Evolutionary conservation across 139 green algal species (phyloP).

Genomic region (Auxenochlorella protothecoides): DNA sequence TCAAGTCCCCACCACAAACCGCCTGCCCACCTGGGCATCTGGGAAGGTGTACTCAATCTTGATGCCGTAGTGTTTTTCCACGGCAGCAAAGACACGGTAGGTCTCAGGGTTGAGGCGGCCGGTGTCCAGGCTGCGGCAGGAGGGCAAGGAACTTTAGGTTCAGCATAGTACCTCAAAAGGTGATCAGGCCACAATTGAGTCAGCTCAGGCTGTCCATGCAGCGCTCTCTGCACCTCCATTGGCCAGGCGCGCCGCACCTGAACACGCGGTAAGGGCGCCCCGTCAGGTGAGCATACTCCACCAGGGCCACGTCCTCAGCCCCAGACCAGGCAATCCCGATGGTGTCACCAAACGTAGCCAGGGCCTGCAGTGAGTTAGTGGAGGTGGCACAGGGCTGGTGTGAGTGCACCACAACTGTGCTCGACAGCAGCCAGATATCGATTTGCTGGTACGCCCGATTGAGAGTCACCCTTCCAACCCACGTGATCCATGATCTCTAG

Average conservation of each 20-base stretch:
- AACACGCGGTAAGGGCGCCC: constrained; percentile 91
- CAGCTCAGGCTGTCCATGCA: not conserved
- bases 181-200: too few relatives aligned
- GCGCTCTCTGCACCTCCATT: not conserved
- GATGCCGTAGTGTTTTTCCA: constrained; percentile 97
- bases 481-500: constrained; percentile 93
- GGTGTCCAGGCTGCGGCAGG: constrained; percentile 75
- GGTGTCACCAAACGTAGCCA: constrained; percentile 76
- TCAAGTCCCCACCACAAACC: not conserved
- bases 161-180: not conserved
- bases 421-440: too few relatives aligned
- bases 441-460: too few relatives aligned
- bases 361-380: constrained; percentile 41
- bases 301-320: constrained; percentile 93
- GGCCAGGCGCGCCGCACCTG: constrained; percentile 32
- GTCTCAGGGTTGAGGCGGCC: constrained; percentile 96
- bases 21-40: constrained; percentile 48
- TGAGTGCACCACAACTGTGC: too few relatives aligned
- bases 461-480: not conserved
- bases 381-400: too few relatives aligned
- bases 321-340: constrained; percentile 90
- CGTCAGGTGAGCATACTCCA: constrained; percentile 96
- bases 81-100: constrained; percentile 83
- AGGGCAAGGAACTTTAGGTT: not conserved
- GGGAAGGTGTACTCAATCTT: constrained; percentile 98